Evolutionary conservation across 176 grass and related monocot species (phyloP), one percentile per base, ranked within the genome.

Genomic region (barley (Hordeum vulgare)): DNA sequence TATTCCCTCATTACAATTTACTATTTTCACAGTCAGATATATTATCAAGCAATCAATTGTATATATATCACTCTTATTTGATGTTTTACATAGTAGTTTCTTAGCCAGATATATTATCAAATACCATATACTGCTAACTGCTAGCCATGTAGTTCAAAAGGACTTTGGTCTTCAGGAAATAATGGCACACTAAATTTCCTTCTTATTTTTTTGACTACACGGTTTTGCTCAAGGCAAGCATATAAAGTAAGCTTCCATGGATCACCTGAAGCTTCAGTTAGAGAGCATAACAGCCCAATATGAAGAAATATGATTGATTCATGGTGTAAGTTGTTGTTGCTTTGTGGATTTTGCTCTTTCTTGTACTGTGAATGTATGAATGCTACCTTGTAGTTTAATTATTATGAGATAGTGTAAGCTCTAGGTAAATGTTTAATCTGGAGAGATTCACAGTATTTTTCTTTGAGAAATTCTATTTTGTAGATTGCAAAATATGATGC

Each of bases 261-360:
- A 76, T 94, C 93, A 1, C 97, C 93, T 21, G 91, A 92, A 80
- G 92, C 93, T 1, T 90, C 89, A 0, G 40, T 94, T 27, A 81
- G 75, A 79, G 82, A 3, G 14, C 87, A 85, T 39, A 82, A 35
- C 81, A 85, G 90, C 47, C 76, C n/a, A n/a, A n/a, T n/a, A n/a
- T n/a, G n/a, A n/a, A n/a, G n/a, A n/a, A n/a, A n/a, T n/a, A n/a
- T n/a, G n/a, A n/a, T n/a, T n/a, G n/a, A n/a, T n/a, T n/a, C n/a
- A n/a, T n/a, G n/a, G n/a, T n/a, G n/a, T n/a, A n/a, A n/a, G n/a
- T n/a, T n/a, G n/a, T n/a, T n/a, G n/a, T n/a, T n/a, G n/a, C n/a
- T n/a, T n/a, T n/a, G n/a, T n/a, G n/a, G n/a, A n/a, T n/a, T n/a
- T n/a, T n/a, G n/a, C n/a, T n/a, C n/a, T n/a, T n/a, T n/a, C n/a